Evolutionary conservation across 768 basidiomycete genomes (phyloP).

Genomic region (Russula earlei): DNA sequence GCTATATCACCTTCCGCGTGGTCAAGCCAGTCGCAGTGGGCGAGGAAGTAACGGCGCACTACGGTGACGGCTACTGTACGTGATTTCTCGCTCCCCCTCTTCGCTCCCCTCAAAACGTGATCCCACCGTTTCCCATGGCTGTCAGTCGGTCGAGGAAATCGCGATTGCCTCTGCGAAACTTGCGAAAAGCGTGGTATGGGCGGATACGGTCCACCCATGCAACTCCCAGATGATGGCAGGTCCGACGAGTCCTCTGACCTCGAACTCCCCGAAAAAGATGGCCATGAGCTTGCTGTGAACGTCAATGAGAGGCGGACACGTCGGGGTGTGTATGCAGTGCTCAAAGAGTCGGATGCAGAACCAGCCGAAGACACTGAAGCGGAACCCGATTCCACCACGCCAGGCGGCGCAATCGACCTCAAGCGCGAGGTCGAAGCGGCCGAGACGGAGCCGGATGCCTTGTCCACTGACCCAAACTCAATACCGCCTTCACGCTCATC

Average conservation of each 20-base stretch:
- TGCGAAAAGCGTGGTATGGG: conserved; percentile 71
- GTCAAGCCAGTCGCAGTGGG: conserved; percentile 68
- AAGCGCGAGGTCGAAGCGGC: conserved; percentile 11
- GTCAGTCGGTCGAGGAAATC: conserved; percentile 56
- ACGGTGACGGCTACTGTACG: conserved; percentile 86
- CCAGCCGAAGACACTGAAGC: conserved; percentile 40
- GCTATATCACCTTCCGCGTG: conserved; percentile 83
- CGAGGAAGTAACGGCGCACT: conserved; percentile 85
- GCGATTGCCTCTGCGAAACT: conserved; percentile 77
- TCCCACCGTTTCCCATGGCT: conserved; percentile 25
- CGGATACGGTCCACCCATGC: conserved; percentile 53
- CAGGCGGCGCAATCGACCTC: conserved; percentile 5
- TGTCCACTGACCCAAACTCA: neutral
- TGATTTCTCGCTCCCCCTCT: conserved; percentile 22
- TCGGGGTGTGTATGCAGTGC: conserved; percentile 70
- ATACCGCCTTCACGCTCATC: conserved; percentile 13
- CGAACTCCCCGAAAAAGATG: conserved; percentile 20
- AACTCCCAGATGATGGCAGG: conserved; percentile 46
- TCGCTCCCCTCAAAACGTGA: conserved; percentile 19
- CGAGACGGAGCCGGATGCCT: conserved; percentile 11
- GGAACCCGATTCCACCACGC: conserved; percentile 21
- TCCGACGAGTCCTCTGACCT: conserved; percentile 29
- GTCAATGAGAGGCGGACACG: conserved; percentile 74
- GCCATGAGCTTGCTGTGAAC: conserved; percentile 38
- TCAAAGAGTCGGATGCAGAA: conserved; percentile 56